Evolutionary conservation across 345 rosid genomes (phyloP).

Genomic region (Acer yangbiense): DNA sequence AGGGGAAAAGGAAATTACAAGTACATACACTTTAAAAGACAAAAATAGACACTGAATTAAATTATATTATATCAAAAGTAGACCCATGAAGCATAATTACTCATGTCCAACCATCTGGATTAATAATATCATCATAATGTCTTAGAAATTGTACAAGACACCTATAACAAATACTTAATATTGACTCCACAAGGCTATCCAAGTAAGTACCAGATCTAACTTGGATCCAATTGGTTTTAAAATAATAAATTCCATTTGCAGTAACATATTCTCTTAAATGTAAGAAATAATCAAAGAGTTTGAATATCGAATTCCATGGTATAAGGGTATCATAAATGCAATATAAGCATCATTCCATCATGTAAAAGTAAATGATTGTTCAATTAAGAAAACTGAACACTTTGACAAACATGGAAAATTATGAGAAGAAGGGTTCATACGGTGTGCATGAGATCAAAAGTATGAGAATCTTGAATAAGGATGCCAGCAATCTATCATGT

Average conservation of each 20-base stretch:
- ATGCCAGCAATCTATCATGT: slow-evolving; percentile 66
- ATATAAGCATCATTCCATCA: neutral
- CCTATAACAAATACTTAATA: neutral
- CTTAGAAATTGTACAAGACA: neutral
- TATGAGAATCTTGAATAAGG: slow-evolving; percentile 77
- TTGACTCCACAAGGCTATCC: neutral
- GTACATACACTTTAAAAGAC: slow-evolving; percentile 4
- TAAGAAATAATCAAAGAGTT: neutral
- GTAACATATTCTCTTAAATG: neutral
- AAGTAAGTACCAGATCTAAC: neutral
- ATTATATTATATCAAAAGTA: neutral
- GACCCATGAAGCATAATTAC: neutral
- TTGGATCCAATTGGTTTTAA: neutral
- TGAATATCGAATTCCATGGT: neutral
- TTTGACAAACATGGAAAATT: slow-evolving; percentile 11
- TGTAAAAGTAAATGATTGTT: neutral
- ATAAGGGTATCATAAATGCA: slow-evolving; percentile 18
- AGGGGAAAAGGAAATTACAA: slow-evolving; percentile 16
- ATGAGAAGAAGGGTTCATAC: slow-evolving; percentile 51
- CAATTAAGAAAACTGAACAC: neutral
- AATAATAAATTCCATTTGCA: neutral
- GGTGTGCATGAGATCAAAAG: slow-evolving; percentile 87
- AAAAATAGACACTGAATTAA: slow-evolving; percentile 18
- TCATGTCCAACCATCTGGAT: neutral
- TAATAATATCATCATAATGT: neutral